phyloP scores from a whole-genome alignment of 2,329 filamentous ascomycete species.

The Colletotrichum trifolii region DNA sequence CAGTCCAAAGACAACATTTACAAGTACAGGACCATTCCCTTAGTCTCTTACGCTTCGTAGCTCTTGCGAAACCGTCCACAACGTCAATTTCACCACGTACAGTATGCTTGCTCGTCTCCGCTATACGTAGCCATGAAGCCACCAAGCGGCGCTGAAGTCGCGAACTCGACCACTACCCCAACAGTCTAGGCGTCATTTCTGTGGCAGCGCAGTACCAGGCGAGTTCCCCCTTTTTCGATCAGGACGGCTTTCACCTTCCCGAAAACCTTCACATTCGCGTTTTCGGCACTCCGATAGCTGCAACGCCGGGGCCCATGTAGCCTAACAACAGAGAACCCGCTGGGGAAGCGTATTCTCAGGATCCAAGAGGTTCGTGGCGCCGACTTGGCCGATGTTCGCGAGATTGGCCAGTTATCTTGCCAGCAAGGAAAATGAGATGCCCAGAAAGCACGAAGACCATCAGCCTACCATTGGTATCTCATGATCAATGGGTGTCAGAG shows the following conservation, averaged over 20 bases:
- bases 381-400: constrained; percentile 42
- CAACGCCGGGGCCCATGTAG: constrained; percentile 45
- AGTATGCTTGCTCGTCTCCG: constrained; percentile 40
- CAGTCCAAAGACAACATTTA: no score
- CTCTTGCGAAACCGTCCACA: constrained; percentile 36
- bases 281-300: constrained; percentile 43
- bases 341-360: constrained; percentile 10
- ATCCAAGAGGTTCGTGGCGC: constrained; percentile 40
- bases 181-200: constrained; percentile 39
- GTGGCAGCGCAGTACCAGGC: constrained; percentile 38
- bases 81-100: constrained; percentile 42
- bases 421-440: not conserved
- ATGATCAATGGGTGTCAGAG: constrained; percentile 41
- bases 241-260: constrained; percentile 40
- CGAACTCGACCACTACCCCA: constrained; percentile 14
- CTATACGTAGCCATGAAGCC: constrained; percentile 41
- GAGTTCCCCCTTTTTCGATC: constrained; percentile 40
- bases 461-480: constrained; percentile 45
- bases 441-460: no score
- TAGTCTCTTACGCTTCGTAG: not conserved
- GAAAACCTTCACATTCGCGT: constrained; percentile 41
- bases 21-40: not conserved
- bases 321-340: constrained; percentile 38
- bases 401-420: constrained; percentile 41
- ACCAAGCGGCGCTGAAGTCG: constrained; percentile 37